Base-by-base conservation (phyloP, 2,329 filamentous ascomycete genomes). In the Ophiosphaerella narmari region DNA sequence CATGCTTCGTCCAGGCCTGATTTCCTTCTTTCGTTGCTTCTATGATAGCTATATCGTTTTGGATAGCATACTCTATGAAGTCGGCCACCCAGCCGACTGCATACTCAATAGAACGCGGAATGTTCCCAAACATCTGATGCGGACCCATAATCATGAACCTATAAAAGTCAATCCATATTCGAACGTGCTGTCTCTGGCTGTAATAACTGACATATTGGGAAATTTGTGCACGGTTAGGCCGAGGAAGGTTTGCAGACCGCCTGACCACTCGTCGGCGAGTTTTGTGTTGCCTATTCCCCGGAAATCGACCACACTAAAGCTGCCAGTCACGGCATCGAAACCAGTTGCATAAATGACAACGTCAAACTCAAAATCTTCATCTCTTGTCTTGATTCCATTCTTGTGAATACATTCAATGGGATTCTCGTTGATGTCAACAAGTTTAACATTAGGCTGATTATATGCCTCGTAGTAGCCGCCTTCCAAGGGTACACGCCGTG, bases 1-100 rank as follows among this genome's bases (percentile, higher is more conserved):
- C 80, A 67, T 82, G 80, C 34, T 78, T 63, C 0, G 76, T 79
- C 79, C 79, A 82, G 3, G 51, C 11, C 57, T 69, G 66, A 34
- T 82, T 59, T 0, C 66, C 74, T 34, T 77, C 68, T 6, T 70
- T 56, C 0, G 74, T 79, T 2, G 77, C 68, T 57, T 78, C 76
- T 2, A 72, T 66, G 18, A 62, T 71, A 0, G 63, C 70, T 11
- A 77, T 59, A 0, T 66, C 57, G 13, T 74, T 62, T 5, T 74
- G 60, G 1, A 60, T 55, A 3, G 72, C 66, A 29, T 65, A 74
- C 3, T 60, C 51, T 2, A 78, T 65, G 16, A 74, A 65, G 13
- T 73, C 69, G 0, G 70, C 61, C 2, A 75, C 66, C 66, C 72
- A 75, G 13, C 68, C 63, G 0, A 77, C 76, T 1, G 75, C 75